Evolutionary conservation across 345 rosid genomes (phyloP), one percentile per base, ranked within the genome.

Genomic region (Salix viminalis): DNA sequence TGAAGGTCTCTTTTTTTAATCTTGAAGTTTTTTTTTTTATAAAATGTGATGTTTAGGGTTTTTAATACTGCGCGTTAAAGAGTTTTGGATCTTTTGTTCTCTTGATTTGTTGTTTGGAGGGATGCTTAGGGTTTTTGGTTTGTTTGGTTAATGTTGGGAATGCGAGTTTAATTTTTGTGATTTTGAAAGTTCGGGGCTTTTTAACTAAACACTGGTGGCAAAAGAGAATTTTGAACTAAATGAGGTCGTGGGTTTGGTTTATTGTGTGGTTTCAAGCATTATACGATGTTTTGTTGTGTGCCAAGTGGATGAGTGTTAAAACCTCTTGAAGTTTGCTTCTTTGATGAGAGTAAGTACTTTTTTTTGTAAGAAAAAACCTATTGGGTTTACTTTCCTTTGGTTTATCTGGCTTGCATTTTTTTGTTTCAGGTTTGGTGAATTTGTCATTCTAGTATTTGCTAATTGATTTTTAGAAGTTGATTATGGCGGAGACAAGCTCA

Each of bases 401-500:
- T n/a, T 75, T 18, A 37, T 23, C 7, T 72, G 75, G 56, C 6
- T 74, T 62, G 7, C 7, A 13, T 71, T 70, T 12, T 3, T 3
- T 9, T 69, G 56, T 83, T 58, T 56, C 90, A 88, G 93, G 87
- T 81, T 70, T 66, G 41, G 56, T 83, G 61, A 73, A 54, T 52
- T 64, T 61, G 72, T 80, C 79, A 41, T 82, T 71, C 75, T 69
- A 75, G 74, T 80, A 70, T 54, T 69, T 67, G 52, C 76, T 75
- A 77, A 74, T 79, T 24, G 65, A 62, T 77, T 44, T 73, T 28
- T 76, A 68, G 81, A 67, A 54, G 82, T 83, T 81, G 70, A 78
- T 24, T 54, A 94, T 96, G 99, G 85, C 88, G 65, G 97, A 91
- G 65, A 37, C 86, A 42, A 71, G 88, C 80, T 88, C 94, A 6